Conservation (phyloP, 2,329 filamentous ascomycete genomes). For the Xylaria sp. region DNA sequence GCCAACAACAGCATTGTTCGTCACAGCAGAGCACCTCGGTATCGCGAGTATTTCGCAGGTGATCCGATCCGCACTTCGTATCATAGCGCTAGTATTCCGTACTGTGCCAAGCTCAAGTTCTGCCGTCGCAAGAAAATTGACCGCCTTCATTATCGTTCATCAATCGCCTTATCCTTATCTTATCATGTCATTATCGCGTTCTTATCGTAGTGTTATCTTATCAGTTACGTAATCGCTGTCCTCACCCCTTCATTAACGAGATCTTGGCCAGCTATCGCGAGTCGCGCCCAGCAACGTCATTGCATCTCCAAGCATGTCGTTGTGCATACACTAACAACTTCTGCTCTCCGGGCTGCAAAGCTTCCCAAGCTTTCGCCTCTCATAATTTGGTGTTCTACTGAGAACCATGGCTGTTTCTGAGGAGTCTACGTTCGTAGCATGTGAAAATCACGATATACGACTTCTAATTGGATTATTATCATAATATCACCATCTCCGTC, state of each 20-base stretch:
- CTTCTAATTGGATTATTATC: background rate
- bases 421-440: background rate
- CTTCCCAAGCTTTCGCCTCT: background rate
- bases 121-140: slow-evolving; percentile 28
- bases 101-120: slow-evolving; percentile 15
- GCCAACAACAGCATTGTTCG: background rate
- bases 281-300: background rate
- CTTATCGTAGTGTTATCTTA: background rate
- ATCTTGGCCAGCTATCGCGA: background rate
- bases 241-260: too few relatives aligned
- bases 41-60: too few relatives aligned
- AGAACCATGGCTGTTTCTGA: slow-evolving; percentile 2
- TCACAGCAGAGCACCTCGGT: too few relatives aligned
- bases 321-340: background rate
- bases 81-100: background rate
- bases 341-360: background rate
- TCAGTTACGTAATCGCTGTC: background rate
- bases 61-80: too few relatives aligned
- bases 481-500: background rate
- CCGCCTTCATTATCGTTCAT: slow-evolving; percentile 25
- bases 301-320: background rate
- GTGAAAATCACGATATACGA: background rate
- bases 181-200: background rate
- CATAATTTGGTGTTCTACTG: background rate
- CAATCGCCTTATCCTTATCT: slow-evolving; percentile 1